A percentile compares a stretch with the other conserved stretches of the same genome.
Conservation (phyloP, 139 green algal species). For the Coccomyxa sp. region DNA sequence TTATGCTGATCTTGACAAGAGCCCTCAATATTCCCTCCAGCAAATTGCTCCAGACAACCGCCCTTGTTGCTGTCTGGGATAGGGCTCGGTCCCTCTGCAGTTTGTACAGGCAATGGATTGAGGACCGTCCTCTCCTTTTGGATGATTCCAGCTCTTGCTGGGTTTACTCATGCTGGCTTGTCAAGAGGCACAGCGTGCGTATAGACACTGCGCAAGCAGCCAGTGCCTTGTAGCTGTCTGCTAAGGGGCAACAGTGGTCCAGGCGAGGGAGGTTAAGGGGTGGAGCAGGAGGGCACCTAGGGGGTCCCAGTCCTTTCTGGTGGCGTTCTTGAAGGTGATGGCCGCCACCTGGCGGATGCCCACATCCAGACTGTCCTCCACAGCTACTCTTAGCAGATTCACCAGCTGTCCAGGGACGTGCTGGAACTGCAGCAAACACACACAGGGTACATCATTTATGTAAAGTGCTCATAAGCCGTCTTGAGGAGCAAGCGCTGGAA, state of each 20-base stretch:
- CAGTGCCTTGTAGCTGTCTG: too few relatives aligned
- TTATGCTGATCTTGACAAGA: neutral
- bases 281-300: too few relatives aligned
- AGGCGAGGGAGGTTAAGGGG: too few relatives aligned
- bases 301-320: slow-evolving; percentile 76
- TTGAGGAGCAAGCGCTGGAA: too few relatives aligned
- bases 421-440: slow-evolving; percentile 47
- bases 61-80: slow-evolving; percentile 68
- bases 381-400: slow-evolving; percentile 77
- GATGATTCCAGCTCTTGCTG: neutral
- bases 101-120: neutral
- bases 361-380: slow-evolving; percentile 61
- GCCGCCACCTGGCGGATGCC: slow-evolving; percentile 80
- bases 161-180: neutral
- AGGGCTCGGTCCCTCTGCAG: slow-evolving; percentile 1
- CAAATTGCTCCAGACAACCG: slow-evolving; percentile 65
- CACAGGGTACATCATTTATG: neutral
- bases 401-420: slow-evolving; percentile 55
- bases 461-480: neutral
- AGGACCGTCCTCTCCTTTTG: neutral
- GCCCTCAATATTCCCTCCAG: slow-evolving; percentile 68
- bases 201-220: too few relatives aligned
- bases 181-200: too few relatives aligned
- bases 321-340: slow-evolving; percentile 94
- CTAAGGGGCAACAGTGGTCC: too few relatives aligned